Percentiles rank a stretch among this genome's conserved stretches.
These are phyloP conservation scores for Spathaspora jeffriesii DNA, from an alignment of 1,139 yeast species.

Conservation along the genomic window DNA sequence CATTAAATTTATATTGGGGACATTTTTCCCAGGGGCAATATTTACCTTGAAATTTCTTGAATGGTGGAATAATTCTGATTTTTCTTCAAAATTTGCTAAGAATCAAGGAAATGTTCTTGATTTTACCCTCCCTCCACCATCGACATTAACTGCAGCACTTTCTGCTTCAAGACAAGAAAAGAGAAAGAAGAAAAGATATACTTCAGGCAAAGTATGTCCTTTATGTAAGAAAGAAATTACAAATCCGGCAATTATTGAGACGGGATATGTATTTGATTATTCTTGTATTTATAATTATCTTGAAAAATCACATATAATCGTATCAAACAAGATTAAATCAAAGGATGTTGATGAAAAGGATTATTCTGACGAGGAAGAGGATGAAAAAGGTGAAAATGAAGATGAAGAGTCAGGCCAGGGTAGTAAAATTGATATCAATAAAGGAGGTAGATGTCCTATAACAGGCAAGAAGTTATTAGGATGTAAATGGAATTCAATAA, in stretches of 20 bases:
- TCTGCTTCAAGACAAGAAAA: constrained; percentile 9
- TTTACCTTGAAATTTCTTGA: constrained; percentile 85
- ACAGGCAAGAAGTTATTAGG: constrained; percentile 75
- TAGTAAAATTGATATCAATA: constrained; percentile 25
- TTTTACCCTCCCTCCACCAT: constrained; percentile 57
- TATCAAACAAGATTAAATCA: constrained; percentile 19
- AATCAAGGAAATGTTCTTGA: constrained; percentile 51
- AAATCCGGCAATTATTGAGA: constrained; percentile 87
- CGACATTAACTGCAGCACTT: constrained; percentile 22
- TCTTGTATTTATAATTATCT: constrained; percentile 77
- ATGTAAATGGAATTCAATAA: constrained; percentile 61
- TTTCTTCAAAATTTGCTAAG: constrained; percentile 62
- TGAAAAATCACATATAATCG: constrained; percentile 43
- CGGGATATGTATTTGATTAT: constrained; percentile 91
- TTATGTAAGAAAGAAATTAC: constrained; percentile 66
- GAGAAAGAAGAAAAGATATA: constrained; percentile 17
- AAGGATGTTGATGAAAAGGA: constrained; percentile 17
- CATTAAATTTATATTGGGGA: constrained; percentile 43
- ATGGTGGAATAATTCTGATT: constrained; percentile 91
- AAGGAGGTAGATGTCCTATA: constrained; percentile 84
- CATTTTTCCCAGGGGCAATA: constrained; percentile 80
- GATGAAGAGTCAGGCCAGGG: constrained; percentile 14
- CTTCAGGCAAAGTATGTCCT: constrained; percentile 56
- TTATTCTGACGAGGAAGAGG: constrained; percentile 20
- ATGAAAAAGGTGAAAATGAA: constrained; percentile 19